Percentiles rank a stretch among this genome's conserved stretches.
phyloP scores from a whole-genome alignment of 768 basidiomycete species.

The Tricholoma hemisulphureum region DNA sequence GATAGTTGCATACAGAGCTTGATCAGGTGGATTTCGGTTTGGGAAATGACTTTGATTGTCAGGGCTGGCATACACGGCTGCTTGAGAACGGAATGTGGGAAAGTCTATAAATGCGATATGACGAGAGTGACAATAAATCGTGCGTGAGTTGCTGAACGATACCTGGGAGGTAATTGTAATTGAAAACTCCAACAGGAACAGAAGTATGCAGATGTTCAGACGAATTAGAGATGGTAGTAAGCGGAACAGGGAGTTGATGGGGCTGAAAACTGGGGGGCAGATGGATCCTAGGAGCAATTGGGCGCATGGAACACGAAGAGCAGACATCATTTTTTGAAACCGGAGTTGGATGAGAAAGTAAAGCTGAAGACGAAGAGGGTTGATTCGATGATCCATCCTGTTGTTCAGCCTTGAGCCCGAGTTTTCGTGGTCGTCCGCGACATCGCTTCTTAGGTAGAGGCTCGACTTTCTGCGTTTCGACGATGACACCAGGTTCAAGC shows the following conservation, averaged over 20 bases:
- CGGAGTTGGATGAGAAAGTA: neutral
- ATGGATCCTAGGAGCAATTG: neutral
- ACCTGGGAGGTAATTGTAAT: neutral
- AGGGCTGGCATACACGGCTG: neutral
- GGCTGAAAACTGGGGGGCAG: neutral
- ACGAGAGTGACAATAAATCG: neutral
- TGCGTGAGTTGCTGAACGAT: neutral
- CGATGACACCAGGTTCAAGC: neutral
- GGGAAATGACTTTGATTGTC: neutral
- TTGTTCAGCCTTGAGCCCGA: neutral
- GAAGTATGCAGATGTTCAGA: no score
- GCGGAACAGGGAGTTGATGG: neutral
- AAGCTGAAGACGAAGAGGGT: neutral
- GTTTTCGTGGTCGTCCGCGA: slow-evolving; percentile 13
- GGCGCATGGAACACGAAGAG: neutral
- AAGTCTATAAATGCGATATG: neutral
- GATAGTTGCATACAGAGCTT: neutral
- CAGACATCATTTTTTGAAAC: neutral
- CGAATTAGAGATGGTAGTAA: neutral
- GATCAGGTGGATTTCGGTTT: neutral
- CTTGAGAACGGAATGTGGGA: neutral
- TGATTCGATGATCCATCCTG: neutral
- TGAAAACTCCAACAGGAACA: neutral
- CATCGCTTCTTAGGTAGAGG: neutral
- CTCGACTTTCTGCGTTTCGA: slow-evolving; percentile 9